Conservation (phyloP, 345 rosid genomes). For the Draba incana region DNA sequence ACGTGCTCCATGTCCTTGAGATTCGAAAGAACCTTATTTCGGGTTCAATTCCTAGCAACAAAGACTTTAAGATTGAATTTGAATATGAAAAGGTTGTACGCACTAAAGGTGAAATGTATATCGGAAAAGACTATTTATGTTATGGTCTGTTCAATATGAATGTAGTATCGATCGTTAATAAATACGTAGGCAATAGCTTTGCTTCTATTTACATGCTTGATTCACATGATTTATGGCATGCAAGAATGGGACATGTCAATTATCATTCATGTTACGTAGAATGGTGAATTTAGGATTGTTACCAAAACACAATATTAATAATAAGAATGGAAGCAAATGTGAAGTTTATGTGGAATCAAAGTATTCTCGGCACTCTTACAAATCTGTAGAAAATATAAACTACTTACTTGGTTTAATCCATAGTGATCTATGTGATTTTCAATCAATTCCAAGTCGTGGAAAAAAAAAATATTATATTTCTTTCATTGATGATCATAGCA, state of each 20-base stretch:
- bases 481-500: too few relatives aligned
- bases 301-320: too few relatives aligned
- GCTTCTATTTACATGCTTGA: neutral
- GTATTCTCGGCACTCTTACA: too few relatives aligned
- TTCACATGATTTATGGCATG: neutral
- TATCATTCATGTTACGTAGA: neutral
- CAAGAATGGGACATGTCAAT: neutral
- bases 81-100: neutral
- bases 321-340: too few relatives aligned
- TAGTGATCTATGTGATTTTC: too few relatives aligned
- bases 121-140: neutral
- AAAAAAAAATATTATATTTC: too few relatives aligned
- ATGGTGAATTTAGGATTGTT: neutral
- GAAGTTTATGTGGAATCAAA: too few relatives aligned
- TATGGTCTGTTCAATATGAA: neutral
- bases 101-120: slow-evolving; percentile 19
- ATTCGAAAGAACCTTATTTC: neutral
- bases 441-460: too few relatives aligned
- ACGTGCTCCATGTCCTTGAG: neutral
- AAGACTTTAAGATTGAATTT: neutral
- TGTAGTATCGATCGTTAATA: neutral
- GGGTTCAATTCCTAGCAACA: neutral
- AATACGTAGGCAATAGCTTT: neutral
- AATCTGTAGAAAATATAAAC: too few relatives aligned
- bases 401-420: too few relatives aligned